These are phyloP conservation scores for Boletus sp. DNA, from an alignment of 768 basidiomycete genomes.

Conservation along the genomic window DNA sequence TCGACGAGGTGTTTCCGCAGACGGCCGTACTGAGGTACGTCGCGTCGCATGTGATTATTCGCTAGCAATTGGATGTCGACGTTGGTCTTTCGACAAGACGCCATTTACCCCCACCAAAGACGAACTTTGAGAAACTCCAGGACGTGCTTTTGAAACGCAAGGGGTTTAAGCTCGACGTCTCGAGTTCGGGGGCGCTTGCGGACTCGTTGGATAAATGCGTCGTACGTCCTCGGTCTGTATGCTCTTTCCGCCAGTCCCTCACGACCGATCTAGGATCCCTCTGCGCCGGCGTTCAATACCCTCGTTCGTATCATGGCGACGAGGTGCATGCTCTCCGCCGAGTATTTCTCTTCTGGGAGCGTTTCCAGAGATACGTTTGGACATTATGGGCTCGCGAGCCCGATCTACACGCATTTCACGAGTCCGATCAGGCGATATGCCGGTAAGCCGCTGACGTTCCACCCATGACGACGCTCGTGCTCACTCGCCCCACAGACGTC, in stretches of 20 bases:
- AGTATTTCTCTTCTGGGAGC: slow-evolving; percentile 97
- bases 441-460: slow-evolving; percentile 41
- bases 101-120: slow-evolving; percentile 86
- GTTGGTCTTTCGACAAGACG: slow-evolving; percentile 48
- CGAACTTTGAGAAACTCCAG: slow-evolving; percentile 94
- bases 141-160: slow-evolving; percentile 88
- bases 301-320: slow-evolving; percentile 99
- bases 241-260: neutral
- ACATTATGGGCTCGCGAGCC: slow-evolving; percentile 95
- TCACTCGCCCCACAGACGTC: slow-evolving; percentile 57
- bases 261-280: slow-evolving; percentile 57
- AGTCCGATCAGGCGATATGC: slow-evolving; percentile 97
- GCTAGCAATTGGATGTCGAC: slow-evolving; percentile 12
- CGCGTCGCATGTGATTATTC: neutral
- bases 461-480: neutral
- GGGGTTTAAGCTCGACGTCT: slow-evolving; percentile 82
- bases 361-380: slow-evolving; percentile 90
- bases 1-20: slow-evolving; percentile 92
- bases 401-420: slow-evolving; percentile 98
- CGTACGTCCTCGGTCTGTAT: slow-evolving; percentile 43
- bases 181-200: slow-evolving; percentile 87
- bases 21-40: slow-evolving; percentile 85
- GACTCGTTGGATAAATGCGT: slow-evolving; percentile 84
- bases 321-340: slow-evolving; percentile 95
- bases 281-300: slow-evolving; percentile 91